phyloP scores from a whole-genome alignment of 2,329 filamentous ascomycete genomes.

The Aspergillus nomiae region DNA sequence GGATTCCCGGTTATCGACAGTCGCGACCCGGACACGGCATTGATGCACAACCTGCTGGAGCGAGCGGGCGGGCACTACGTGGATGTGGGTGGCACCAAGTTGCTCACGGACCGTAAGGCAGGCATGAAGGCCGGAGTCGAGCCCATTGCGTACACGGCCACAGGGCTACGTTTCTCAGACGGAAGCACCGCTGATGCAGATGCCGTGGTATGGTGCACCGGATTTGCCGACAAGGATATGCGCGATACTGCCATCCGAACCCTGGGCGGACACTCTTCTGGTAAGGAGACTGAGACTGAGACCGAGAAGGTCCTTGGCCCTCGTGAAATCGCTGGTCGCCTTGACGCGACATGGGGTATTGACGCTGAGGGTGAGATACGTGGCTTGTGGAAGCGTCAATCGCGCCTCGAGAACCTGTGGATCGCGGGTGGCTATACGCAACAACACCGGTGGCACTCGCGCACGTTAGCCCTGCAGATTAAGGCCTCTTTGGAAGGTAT shows the following conservation, averaged over 20 bases:
- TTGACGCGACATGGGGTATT: conserved; percentile 47
- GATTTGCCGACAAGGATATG: conserved; percentile 39
- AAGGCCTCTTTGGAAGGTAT: conserved; percentile 36
- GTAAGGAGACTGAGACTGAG: background rate
- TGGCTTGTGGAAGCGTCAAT: conserved; percentile 42
- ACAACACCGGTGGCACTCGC: conserved; percentile 43
- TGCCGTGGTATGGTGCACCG: conserved; percentile 47
- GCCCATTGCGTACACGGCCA: conserved; percentile 34
- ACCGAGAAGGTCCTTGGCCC: conserved; percentile 21
- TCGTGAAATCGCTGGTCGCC: conserved; percentile 39
- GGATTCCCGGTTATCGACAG: conserved; percentile 44
- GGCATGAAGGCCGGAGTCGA: conserved; percentile 32
- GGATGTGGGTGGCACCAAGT: conserved; percentile 38
- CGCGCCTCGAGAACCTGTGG: conserved; percentile 39
- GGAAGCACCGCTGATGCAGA: conserved; percentile 37
- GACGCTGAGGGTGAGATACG: conserved; percentile 48
- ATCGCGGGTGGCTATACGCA: conserved; percentile 50
- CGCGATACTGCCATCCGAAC: conserved; percentile 29
- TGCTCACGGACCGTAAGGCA: conserved; percentile 36
- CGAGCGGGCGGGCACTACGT: conserved; percentile 45
- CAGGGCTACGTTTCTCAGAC: conserved; percentile 38
- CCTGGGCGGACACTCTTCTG: conserved; percentile 22
- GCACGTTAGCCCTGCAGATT: conserved; percentile 50
- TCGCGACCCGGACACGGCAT: conserved; percentile 15
- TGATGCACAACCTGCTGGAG: conserved; percentile 40